phyloP scores from a whole-genome alignment of 495 filamentous ascomycete genomes.

The Trypethelium eluteriae region DNA sequence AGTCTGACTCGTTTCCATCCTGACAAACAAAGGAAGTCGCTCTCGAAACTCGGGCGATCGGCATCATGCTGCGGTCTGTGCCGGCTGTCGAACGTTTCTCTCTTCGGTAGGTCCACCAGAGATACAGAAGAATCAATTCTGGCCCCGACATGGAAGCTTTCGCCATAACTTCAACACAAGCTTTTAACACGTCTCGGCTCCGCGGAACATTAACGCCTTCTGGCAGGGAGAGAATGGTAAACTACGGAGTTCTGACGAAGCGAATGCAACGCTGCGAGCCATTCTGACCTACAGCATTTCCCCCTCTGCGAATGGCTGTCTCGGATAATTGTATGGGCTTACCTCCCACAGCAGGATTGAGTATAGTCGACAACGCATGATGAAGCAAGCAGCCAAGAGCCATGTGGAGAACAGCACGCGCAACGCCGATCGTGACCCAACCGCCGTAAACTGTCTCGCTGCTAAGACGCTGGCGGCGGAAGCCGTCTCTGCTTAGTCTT shows the following conservation, averaged over 20 bases:
- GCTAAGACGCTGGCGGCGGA: constrained; percentile 7
- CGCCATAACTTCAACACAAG: not conserved
- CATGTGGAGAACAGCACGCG: constrained; percentile 7
- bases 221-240: not conserved
- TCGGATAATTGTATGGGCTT: not conserved
- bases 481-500: not conserved
- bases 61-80: constrained; percentile 7
- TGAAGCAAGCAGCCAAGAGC: not conserved
- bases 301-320: not conserved
- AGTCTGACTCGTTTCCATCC: not conserved
- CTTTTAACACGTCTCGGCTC: not conserved
- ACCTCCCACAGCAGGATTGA: not conserved
- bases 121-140: not conserved
- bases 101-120: constrained; percentile 7
- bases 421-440: constrained; percentile 1
- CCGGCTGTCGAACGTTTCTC: not conserved
- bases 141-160: not conserved
- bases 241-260: not conserved
- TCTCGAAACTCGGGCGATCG: not conserved
- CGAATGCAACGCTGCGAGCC: constrained; percentile 6
- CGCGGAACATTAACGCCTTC: not conserved
- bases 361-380: constrained; percentile 4
- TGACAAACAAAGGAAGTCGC: not conserved
- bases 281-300: not conserved
- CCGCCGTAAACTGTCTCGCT: not conserved